These are phyloP conservation scores for Venturia nashicola DNA, from an alignment of 2,329 filamentous ascomycete genomes.

Conservation along the genomic window DNA sequence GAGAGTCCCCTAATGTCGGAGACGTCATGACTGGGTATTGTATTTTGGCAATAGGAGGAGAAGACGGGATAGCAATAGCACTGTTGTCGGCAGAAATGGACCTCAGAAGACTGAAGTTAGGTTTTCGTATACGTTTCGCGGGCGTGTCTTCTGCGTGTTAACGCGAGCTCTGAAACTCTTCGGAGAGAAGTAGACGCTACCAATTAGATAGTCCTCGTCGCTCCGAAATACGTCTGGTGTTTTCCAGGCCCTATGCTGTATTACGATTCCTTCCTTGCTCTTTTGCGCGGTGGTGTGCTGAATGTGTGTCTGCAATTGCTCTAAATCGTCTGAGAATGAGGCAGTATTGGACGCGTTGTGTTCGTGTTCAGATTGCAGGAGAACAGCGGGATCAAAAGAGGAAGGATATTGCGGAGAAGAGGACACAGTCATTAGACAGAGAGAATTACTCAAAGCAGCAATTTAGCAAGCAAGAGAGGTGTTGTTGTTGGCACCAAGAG, in stretches of 20 bases:
- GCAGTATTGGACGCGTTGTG: slow-evolving; percentile 12
- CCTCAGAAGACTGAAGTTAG: slow-evolving; percentile 14
- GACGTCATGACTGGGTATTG: slow-evolving; percentile 42
- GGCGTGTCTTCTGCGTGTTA: slow-evolving; percentile 14
- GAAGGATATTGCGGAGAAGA: slow-evolving; percentile 22
- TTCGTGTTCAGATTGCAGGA: slow-evolving; percentile 33
- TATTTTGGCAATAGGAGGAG: slow-evolving; percentile 42
- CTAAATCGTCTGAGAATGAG: slow-evolving; percentile 32
- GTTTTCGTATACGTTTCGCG: slow-evolving; percentile 4
- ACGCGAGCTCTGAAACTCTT: slow-evolving; percentile 17
- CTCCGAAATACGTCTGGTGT: slow-evolving; percentile 35
- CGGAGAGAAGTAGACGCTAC: slow-evolving; percentile 10
- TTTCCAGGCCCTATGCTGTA: slow-evolving; percentile 39
- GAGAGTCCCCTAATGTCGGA: slow-evolving; percentile 25
- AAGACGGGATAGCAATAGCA: slow-evolving; percentile 21
- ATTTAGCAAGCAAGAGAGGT: background rate
- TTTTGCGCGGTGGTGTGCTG: slow-evolving; percentile 30
- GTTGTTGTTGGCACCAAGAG: background rate
- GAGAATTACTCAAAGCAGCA: background rate
- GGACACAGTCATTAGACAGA: background rate
- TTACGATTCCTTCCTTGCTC: slow-evolving; percentile 32
- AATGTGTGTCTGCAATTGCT: slow-evolving; percentile 29
- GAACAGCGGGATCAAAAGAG: slow-evolving; percentile 39
- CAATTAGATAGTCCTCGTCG: slow-evolving; percentile 29
- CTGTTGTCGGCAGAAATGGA: background rate